Evolutionary conservation across 768 basidiomycete species (phyloP), one percentile per base, ranked within the genome.

Genomic region (Mycena pura): DNA sequence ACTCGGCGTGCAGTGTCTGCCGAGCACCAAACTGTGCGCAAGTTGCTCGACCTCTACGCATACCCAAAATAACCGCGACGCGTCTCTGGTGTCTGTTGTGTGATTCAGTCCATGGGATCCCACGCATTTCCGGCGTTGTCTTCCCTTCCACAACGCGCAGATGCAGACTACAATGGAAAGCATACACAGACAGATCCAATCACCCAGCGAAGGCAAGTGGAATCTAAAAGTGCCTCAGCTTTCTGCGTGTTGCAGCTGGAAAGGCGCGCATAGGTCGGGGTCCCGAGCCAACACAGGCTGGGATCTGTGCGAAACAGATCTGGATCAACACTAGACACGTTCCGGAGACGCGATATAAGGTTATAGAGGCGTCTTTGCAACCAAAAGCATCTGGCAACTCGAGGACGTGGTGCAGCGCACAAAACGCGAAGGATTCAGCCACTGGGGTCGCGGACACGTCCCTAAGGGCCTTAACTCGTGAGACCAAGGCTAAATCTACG

Each of bases 221-320:
- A 40, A 43, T 47, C 60, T 22, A 25, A 53, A 63, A 34, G 62
- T 41, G 56, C 51, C 48, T 63, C 62, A 41, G 51, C 62, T 63
- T 58, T 57, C 56, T 58, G 46, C 55, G 62, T 38, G 29, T 56
- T 41, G 45, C 22, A 43, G 52, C n/a, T 29, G 50, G 17, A 39
- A 22, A 8, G 29, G 29, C 55, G 55, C 21, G 51, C 59, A 22
- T 60, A 50, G 51, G 62, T 63, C 51, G 51, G 56, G 62, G 62
- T 63, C 62, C 62, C 62, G 62, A 63, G 62, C 56, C 62, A 58
- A 63, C 50, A 63, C 56, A 63, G 62, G 62, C 62, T 57, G 46
- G 56, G 51, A 63, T 63, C 56, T 52, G 62, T 58, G 56, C 56
- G 62, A 51, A 49, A 27, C 31, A 25, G 56, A 45, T 19, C 31